Percentiles rank a stretch among this genome's conserved stretches.
These are phyloP conservation scores for Infundibulicybe gibba DNA, from an alignment of 768 basidiomycete genomes.

Conservation along the genomic window DNA sequence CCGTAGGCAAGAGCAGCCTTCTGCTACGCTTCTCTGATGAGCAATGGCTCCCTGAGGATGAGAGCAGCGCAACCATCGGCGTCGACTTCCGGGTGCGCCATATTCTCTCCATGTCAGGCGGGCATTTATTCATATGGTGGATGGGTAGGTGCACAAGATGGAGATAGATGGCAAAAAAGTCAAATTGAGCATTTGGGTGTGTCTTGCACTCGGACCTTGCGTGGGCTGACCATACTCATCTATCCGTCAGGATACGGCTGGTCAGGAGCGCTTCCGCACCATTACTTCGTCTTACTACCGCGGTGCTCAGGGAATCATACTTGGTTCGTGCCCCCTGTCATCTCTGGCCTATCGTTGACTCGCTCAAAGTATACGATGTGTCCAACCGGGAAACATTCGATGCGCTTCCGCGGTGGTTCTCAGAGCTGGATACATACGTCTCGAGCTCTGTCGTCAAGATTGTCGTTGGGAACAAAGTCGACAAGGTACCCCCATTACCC, in stretches of 20 bases:
- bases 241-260: slow-evolving; percentile 79
- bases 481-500: slow-evolving; percentile 54
- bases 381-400: slow-evolving; percentile 91
- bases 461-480: slow-evolving; percentile 91
- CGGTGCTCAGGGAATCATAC: slow-evolving; percentile 79
- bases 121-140: slow-evolving; percentile 1
- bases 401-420: slow-evolving; percentile 89
- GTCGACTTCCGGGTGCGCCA: slow-evolving; percentile 77
- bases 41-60: slow-evolving; percentile 91
- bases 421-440: slow-evolving; percentile 92
- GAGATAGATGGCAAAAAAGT: slow-evolving; percentile 77
- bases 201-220: slow-evolving; percentile 18
- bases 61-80: slow-evolving; percentile 80
- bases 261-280: slow-evolving; percentile 95
- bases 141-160: slow-evolving; percentile 79
- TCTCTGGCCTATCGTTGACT: background rate
- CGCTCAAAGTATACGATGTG: slow-evolving; percentile 83
- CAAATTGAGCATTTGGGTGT: slow-evolving; percentile 96
- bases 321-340: slow-evolving; percentile 38
- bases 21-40: slow-evolving; percentile 95
- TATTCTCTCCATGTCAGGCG: background rate
- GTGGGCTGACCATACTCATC: background rate
- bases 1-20: slow-evolving; percentile 91
- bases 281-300: slow-evolving; percentile 96
- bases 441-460: slow-evolving; percentile 86